Evolutionary conservation across 192 early-diverging fungal species (phyloP), one percentile per base, ranked within the genome.

Genomic region (Coemansia sp.): DNA sequence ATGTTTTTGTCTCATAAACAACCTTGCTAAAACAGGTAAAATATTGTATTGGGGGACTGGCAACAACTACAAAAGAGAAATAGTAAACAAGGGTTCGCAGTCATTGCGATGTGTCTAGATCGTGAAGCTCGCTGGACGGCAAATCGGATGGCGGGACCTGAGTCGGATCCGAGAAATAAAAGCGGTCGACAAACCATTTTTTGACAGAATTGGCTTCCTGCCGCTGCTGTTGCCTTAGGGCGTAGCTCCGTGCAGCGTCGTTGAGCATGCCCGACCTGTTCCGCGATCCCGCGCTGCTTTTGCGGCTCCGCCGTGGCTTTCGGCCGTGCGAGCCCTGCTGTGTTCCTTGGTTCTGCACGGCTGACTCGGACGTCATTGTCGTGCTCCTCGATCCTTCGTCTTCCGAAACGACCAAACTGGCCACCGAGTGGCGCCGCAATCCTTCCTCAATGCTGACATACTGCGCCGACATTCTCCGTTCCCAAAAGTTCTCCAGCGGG

Each of bases 141-240:
- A 66, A 27, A 11, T 69, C 59, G 17, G 76, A 72, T 1, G 76
- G 76, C 41, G 76, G 76, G 17, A 79, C 70, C 27, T 79, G 76
- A 2, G 76, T 79, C 0, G 76, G 76, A 25, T 79, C 76, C 1
- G 76, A 27, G 65, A 79, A 79, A 64, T 79, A 79, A 67, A 79
- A 79, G 15, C 71, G 70, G 61, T 79, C 70, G 23, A 70, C 57
- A 60, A 79, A 79, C 76, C 76, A 79, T 41, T 67, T 69, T 58
- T 73, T 73, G 9, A 79, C 67, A 1, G 70, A 64, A 24, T 73
- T 73, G 22, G 64, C 56, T 32, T 69, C 67, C 23, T 73, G 67
- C 17, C 76, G 63, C 48, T 79, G 76, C 54, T 78, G 75, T 15
- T 79, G 76, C 23, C 76, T 51, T 48, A 79, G 45, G 0, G 76